Evolutionary conservation across 441 rosid genomes (phyloP), one percentile per base, ranked within the genome.

Genomic region (Mallotus japonicus): DNA sequence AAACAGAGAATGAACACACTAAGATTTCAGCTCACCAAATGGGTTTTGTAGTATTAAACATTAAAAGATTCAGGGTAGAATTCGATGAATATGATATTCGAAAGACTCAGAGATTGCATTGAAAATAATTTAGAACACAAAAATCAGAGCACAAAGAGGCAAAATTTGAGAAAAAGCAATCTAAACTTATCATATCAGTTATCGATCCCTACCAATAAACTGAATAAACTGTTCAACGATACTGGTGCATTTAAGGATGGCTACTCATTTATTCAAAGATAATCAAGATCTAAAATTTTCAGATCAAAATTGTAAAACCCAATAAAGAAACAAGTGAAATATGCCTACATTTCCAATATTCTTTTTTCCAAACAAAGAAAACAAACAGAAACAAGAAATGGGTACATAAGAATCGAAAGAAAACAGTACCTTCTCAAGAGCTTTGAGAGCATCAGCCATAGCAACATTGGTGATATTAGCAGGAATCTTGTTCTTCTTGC

Each of bases 401-500:
- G 3, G 1, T 13, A 46, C 16, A 15, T 5, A 5, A 42, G 42
- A 47, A 34, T 40, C 19, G 32, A 53, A 34, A n/a, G 15, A 55
- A 60, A 57, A 46, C 17, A 78, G 73, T 85, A 95, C 99, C 73
- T 71, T 78, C 28, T 85, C 83, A 71, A 93, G 93, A 83, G 86
- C 77, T 55, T 78, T 56, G 81, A 95, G 99, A 73, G 98, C 90
- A 70, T 92, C 88, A 12, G 90, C 98, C 98, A 95, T 95, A 83
- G 97, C 97, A 47, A 88, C 70, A 65, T 95, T 95, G 79, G 98
- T 92, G 67, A 82, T 78, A 69, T 93, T 93, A 20, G 97, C 99
- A 0, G 97, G 89, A 77, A 96, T 96, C 82, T 86, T 88, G 92
- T 96, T 93, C 84, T 50, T 84, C 93, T 95, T 95, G 92, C 97